phyloP scores from a whole-genome alignment of 2,329 filamentous ascomycete genomes.

The Pseudocercospora ulei region DNA sequence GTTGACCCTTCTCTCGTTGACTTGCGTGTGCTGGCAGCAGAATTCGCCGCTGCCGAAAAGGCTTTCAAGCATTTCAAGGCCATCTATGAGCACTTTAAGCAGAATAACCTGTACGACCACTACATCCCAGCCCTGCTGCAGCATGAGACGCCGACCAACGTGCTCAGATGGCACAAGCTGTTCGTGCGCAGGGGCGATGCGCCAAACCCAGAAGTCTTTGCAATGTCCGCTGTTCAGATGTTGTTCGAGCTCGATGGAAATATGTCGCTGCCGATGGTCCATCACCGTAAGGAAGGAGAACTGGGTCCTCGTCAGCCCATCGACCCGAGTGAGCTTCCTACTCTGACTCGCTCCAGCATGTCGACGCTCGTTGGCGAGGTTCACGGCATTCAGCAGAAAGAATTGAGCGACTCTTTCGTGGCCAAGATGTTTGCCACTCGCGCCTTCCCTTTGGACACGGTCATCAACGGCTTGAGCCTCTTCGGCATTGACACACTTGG shows the following conservation, averaged over 20 bases:
- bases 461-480: conserved; percentile 59
- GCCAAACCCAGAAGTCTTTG: conserved; percentile 33
- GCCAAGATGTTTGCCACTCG: conserved; percentile 73
- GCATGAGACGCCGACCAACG: conserved; percentile 24
- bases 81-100: conserved; percentile 36
- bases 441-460: conserved; percentile 61
- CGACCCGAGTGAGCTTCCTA: neutral
- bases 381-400: conserved; percentile 39
- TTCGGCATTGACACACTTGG: conserved; percentile 65
- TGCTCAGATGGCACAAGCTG: conserved; percentile 36
- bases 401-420: conserved; percentile 57
- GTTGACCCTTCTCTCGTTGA: conserved; percentile 33
- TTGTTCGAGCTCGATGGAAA: conserved; percentile 24
- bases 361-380: conserved; percentile 34
- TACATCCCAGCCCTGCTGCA: conserved; percentile 34
- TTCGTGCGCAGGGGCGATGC: conserved; percentile 35
- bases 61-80: conserved; percentile 22
- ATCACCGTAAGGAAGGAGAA: conserved; percentile 3
- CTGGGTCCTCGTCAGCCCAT: neutral
- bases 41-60: conserved; percentile 18
- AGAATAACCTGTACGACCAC: conserved; percentile 38
- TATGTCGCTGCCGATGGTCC: conserved; percentile 22
- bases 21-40: conserved; percentile 20
- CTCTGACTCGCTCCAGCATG: conserved; percentile 26
- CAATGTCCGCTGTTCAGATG: conserved; percentile 28